Evolutionary conservation across 129 eudicot species (phyloP), one percentile per base, ranked within the genome.

Genomic region (Flaveria robusta): DNA sequence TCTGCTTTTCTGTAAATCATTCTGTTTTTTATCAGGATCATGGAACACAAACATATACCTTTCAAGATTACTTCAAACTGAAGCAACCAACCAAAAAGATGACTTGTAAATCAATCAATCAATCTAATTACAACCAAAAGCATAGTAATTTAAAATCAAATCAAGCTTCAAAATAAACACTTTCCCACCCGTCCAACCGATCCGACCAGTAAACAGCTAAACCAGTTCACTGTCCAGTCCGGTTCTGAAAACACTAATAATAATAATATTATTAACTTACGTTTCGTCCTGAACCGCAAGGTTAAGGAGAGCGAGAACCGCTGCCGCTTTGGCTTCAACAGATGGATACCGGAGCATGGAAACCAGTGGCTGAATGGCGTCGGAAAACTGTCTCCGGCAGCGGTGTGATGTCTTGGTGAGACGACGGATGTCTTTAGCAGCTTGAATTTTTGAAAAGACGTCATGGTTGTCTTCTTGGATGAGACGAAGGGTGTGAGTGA

Each of bases 211-310:
- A 7, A 34, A 34, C 1, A 5, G 7, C 6, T 34, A 34, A 34
- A 34, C 39, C 5, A 7, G 39, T 34, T 34, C 7, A 34, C 39
- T 34, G 7, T 34, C 7, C 39, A 0, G 39, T 34, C 39, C 39
- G 39, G 7, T 34, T 34, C 4, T 34, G 1, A 34, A 34, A 3
- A 26, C 24, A 31, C 23, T 20, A 54, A 41, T 37, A 15, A 29
- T 0, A 9, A 19, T 8, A 68, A 55, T 19, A 22, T 9, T 37
- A 39, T 9, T 26, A 2, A 66, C 92, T 81, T 80, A 94, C 99
- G 76, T 80, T 87, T 94, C 96, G 37, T 94, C 92, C 67, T 91
- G 93, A 60, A 94, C 99, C 50, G 99, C 96, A 49, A 94, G 97
- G 74, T 94, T 94, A 60, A 94, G 96, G 49, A 94, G 90, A 18